Conservation (phyloP, 2,329 filamentous ascomycete species). For the Monosporascus sp. region DNA sequence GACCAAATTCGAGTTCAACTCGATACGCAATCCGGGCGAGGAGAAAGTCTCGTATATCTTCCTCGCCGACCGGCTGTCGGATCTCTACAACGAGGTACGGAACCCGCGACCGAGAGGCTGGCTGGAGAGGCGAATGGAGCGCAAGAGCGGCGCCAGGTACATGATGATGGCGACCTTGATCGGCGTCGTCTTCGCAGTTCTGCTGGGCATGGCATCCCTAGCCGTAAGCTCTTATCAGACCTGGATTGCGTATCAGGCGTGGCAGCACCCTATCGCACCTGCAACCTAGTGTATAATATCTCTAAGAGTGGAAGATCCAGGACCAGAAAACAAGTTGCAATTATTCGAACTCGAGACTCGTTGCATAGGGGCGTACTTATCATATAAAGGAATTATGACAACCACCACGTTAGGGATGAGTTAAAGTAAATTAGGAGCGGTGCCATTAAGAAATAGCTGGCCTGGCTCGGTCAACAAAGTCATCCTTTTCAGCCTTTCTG, state of each 20-base stretch:
- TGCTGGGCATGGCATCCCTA: conserved; percentile 21
- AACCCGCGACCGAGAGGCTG: conserved; percentile 18
- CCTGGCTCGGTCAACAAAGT: too few species aligned
- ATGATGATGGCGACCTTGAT: conserved; percentile 27
- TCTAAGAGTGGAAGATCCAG: too few species aligned
- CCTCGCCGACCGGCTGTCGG: conserved; percentile 19
- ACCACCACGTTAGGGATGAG: too few species aligned
- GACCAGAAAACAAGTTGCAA: too few species aligned
- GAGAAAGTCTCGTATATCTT: conserved; percentile 19
- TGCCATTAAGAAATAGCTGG: too few species aligned
- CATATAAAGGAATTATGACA: too few species aligned
- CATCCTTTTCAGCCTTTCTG: too few species aligned
- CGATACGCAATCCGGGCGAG: conserved; percentile 10
- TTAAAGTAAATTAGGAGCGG: too few species aligned
- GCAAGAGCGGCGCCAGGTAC: conserved; percentile 22
- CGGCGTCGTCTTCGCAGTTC: conserved; percentile 23
- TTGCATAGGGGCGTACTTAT: too few species aligned
- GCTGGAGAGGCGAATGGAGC: conserved; percentile 22
- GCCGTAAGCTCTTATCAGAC: conserved; percentile 24
- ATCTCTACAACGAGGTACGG: conserved; percentile 21
- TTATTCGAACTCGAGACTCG: too few species aligned
- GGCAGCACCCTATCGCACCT: conserved; percentile 21
- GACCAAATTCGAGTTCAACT: conserved; percentile 9
- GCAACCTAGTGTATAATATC: too few species aligned
- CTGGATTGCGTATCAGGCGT: conserved; percentile 26